Evolutionary conservation across 2,329 filamentous ascomycete genomes (phyloP), one percentile per base, ranked within the genome.

Genomic region (Ceratocystis variospora): DNA sequence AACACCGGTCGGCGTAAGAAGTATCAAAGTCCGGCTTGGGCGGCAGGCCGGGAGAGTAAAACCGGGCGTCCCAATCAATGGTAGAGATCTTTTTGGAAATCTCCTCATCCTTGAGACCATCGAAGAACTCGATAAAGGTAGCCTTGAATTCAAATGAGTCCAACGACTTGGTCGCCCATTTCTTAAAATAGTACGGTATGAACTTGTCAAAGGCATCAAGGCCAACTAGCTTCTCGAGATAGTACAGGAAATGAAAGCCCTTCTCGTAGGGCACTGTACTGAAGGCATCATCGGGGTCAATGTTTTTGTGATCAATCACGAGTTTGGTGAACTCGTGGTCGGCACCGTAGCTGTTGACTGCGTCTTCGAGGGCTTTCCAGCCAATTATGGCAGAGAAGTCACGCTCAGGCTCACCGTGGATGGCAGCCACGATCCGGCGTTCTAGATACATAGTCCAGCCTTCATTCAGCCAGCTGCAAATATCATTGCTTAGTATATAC

Each of bases 401-500:
- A 69, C 94, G 89, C 73, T 95, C 87, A 3, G 88, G 78, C 69
- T 93, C 88, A 61, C 91, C 91, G 71, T 96, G 91, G 57, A 96
- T 80, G 22, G 80, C 83, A 15, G 85, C 87, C 70, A 86, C 81
- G 68, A 95, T 90, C 62, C 94, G 84, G 64, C 94, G 87, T 77
- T 99, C 94, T 4, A 97, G 82, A 72, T 99, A 99, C 22, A 87
- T 88, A 0, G 94, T 97, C 94, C 93, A 97, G 41, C 93, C 93
- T 72, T 87, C 84, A 68, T 87, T 87, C 66, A 87, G 73, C 85
- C 85, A 87, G 74, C 82, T 85, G 63, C 8, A 22, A 5, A 25
- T 63, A 33, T 53, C 6, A 22, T n/a, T 17, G 25, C 17, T 66
- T 57, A 65, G 62, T 48, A 62, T 50, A 3, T 45, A 15, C 15